Evolutionary conservation across 352 stramenopile genomes (phyloP), one percentile per base, ranked within the genome.

Genomic region (Globisporangium cederbergense): DNA sequence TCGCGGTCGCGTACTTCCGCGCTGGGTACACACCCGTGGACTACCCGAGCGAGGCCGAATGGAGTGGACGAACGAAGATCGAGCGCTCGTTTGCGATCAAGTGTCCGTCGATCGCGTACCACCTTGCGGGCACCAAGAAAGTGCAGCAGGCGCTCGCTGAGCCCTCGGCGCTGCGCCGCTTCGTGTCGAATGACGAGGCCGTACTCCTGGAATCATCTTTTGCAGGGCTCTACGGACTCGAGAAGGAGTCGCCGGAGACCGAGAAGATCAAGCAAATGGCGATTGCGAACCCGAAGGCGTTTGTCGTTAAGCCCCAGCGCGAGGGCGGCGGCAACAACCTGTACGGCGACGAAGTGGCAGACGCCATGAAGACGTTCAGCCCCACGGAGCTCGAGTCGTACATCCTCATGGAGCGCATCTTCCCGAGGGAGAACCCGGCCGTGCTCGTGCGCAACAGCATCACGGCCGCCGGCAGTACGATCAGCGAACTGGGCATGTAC

Each of bases 281-380:
- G 13, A 72, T 83, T 8, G 66, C 71, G 4, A 91, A 93, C 52
- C 72, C 84, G 0, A 70, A 75, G 11, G 85, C 78, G 6, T 99
- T 91, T 68, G 97, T 99, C 16, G 73, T 99, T 28, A 99, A 99
- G 81, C 97, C 97, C 3, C 97, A 99, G 82, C 93, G 97, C 28
- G 97, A 99, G 75, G 97, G 97, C 22, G 97, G 97, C 60, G 97
- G 97, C 30, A 98, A 99, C 76, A 99, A 99, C 65, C 78, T 98
- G 53, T 99, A 99, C 70, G 96, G 96, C 11, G 77, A 97, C 20
- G 79, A 98, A 22, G 78, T 99, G 20, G 81, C 83, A 11, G 51
- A 81, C 3, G 93, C 93, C 22, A 83, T 99, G 38, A 61, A 83
- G 66, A 86, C 65, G 40, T 86, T 95, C 74, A 86, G 70, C 1